A percentile compares a stretch with the other conserved stretches of the same genome.
Evolutionary conservation across 2,329 filamentous ascomycete species (phyloP).

Genomic region (Leptographium radiaticola): DNA sequence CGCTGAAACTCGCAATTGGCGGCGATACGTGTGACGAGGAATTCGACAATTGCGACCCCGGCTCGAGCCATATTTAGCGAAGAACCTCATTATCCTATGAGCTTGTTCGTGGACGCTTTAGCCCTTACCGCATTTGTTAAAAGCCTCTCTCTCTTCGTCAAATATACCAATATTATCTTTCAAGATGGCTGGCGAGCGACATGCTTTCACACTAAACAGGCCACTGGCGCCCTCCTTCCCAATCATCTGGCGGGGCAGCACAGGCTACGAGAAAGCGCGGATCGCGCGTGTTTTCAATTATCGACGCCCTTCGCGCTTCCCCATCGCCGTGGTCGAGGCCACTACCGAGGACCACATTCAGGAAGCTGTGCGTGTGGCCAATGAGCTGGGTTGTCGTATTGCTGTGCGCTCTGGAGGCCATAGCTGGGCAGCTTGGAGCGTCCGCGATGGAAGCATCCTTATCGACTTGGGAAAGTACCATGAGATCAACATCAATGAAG

Average conservation of each 20-base stretch:
- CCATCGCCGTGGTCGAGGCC: conserved; percentile 27
- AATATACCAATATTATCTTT: no score
- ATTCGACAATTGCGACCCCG: no score
- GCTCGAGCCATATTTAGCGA: no score
- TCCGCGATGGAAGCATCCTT: conserved; percentile 29
- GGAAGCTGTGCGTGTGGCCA: conserved; percentile 24
- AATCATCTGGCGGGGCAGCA: conserved; percentile 4
- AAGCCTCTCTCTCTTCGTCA: no score
- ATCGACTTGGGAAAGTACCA: conserved; percentile 19
- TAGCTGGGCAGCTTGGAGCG: conserved; percentile 32
- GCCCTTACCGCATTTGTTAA: no score
- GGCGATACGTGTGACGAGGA: no score
- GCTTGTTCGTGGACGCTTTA: no score
- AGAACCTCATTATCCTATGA: no score
- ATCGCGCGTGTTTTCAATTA: conserved; percentile 30
- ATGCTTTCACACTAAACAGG: no score
- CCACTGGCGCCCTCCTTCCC: conserved; percentile 2
- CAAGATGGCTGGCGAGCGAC: no score
- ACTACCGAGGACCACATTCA: conserved; percentile 21
- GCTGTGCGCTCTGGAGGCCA: conserved; percentile 34
- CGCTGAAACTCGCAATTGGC: no score
- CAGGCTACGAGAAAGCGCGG: conserved; percentile 6
- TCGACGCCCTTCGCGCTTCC: conserved; percentile 23
- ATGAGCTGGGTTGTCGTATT: conserved; percentile 19
- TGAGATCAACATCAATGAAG: conserved; percentile 24